Conservation (phyloP, 2,329 filamentous ascomycete genomes). For the Aschersonia sp. region DNA sequence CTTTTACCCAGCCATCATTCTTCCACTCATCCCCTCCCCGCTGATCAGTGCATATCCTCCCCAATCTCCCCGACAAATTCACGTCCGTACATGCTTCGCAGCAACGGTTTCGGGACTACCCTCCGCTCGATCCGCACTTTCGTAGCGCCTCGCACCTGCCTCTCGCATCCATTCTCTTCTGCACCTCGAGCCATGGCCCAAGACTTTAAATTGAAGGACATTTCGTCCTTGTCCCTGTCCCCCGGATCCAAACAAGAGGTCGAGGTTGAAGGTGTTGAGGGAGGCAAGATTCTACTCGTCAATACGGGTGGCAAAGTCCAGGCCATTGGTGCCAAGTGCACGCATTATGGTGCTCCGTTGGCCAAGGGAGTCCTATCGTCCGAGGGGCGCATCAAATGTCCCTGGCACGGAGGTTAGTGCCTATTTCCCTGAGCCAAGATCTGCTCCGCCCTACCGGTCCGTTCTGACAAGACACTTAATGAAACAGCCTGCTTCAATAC, state of each 20-base stretch:
- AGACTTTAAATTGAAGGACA: slow-evolving; percentile 59
- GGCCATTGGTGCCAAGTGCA: slow-evolving; percentile 72
- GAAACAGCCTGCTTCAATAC: slow-evolving; percentile 76
- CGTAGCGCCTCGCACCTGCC: neutral
- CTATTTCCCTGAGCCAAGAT: too few relatives aligned
- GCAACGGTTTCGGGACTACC: neutral
- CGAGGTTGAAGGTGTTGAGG: slow-evolving; percentile 79
- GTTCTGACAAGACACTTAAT: neutral
- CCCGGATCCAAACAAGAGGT: slow-evolving; percentile 76
- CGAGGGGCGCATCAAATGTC: slow-evolving; percentile 75
- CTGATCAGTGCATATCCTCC: neutral
- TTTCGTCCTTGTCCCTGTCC: slow-evolving; percentile 59
- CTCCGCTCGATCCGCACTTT: neutral
- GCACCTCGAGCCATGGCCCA: slow-evolving; percentile 29
- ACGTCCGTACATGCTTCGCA: slow-evolving; percentile 3
- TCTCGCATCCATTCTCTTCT: slow-evolving; percentile 10
- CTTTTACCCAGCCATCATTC: too few relatives aligned
- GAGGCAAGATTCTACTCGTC: slow-evolving; percentile 72
- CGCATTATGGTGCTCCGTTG: slow-evolving; percentile 84
- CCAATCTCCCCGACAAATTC: neutral
- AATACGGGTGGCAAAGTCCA: slow-evolving; percentile 64
- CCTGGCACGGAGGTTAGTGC: slow-evolving; percentile 78
- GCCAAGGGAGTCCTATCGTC: slow-evolving; percentile 72
- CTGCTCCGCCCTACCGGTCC: too few relatives aligned
- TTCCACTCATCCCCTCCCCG: too few relatives aligned